phyloP scores from a whole-genome alignment of 1,284 basidiomycete genomes.

The Singerocomus inundabilis region DNA sequence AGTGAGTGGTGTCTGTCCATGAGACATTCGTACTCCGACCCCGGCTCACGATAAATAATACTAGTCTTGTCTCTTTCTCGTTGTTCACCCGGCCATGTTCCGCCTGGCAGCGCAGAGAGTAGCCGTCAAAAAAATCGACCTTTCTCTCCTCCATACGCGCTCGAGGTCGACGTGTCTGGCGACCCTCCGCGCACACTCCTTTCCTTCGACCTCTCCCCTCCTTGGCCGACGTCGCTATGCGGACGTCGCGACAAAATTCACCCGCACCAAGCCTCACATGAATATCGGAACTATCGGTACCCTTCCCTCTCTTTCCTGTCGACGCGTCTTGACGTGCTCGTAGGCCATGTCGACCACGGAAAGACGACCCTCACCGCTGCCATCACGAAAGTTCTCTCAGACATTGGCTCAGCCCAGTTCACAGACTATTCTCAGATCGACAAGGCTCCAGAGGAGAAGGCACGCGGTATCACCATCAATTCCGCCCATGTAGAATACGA shows the following conservation, averaged over 20 bases:
- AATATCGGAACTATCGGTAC: slow-evolving; percentile 93
- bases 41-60: not conserved
- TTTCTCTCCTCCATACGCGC: too few species aligned
- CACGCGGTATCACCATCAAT: slow-evolving; percentile 98
- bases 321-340: slow-evolving; percentile 18
- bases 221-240: slow-evolving; percentile 64
- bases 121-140: slow-evolving; percentile 36
- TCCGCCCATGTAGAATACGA: slow-evolving; percentile 98
- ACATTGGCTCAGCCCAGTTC: slow-evolving; percentile 85
- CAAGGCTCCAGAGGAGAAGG: slow-evolving; percentile 99
- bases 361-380: slow-evolving; percentile 98
- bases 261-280: slow-evolving; percentile 91
- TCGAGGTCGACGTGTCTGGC: too few species aligned
- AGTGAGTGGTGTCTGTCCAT: slow-evolving; percentile 70
- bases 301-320: not conserved
- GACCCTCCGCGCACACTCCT: too few species aligned
- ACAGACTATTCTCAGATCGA: slow-evolving; percentile 98
- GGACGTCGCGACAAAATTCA: slow-evolving; percentile 72
- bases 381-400: slow-evolving; percentile 94
- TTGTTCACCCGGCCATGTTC: slow-evolving; percentile 38
- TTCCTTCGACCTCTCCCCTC: too few species aligned
- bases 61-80: not conserved
- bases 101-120: slow-evolving; percentile 53
- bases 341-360: slow-evolving; percentile 91
- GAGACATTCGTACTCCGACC: slow-evolving; percentile 33